Conservation (phyloP, 1,284 basidiomycete species). For the Pulchroboletus neoregius region DNA sequence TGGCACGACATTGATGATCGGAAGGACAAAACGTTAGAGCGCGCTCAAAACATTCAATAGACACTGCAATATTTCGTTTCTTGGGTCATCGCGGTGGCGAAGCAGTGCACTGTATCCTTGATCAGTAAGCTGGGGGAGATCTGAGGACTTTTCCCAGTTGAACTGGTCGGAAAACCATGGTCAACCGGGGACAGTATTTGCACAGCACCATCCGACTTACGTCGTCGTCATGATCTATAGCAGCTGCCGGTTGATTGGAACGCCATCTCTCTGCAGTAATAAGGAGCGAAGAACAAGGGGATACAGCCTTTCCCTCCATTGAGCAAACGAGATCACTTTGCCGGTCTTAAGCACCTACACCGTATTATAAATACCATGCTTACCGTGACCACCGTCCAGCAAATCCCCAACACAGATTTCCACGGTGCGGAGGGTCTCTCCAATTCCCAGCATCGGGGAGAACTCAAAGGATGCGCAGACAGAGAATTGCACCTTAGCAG, state of each 20-base stretch:
- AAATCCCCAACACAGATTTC: conserved; percentile 6
- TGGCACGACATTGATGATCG: not conserved
- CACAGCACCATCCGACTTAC: not conserved
- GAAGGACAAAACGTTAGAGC: not conserved
- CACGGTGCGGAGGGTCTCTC: conserved; percentile 3
- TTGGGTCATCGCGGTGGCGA: not conserved
- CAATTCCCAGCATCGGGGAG: conserved; percentile 10
- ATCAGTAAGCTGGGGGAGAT: too few species aligned
- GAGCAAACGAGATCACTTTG: not conserved
- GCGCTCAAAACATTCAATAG: not conserved
- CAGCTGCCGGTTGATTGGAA: not conserved
- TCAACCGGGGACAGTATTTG: too few species aligned
- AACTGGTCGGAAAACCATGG: too few species aligned
- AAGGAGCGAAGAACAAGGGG: conserved; percentile 3
- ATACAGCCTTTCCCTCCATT: not conserved
- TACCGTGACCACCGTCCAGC: not conserved
- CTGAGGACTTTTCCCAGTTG: too few species aligned
- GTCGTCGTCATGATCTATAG: not conserved
- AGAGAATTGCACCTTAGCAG: not conserved
- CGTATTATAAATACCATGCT: not conserved
- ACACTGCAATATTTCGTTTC: not conserved
- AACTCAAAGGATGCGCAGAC: conserved; percentile 19
- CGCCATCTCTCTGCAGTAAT: not conserved
- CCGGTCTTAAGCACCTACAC: too few species aligned
- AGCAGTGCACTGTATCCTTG: not conserved